These are phyloP conservation scores for Ilex aquifolium DNA, from an alignment of 257 asterid genomes.

Conservation along the genomic window DNA sequence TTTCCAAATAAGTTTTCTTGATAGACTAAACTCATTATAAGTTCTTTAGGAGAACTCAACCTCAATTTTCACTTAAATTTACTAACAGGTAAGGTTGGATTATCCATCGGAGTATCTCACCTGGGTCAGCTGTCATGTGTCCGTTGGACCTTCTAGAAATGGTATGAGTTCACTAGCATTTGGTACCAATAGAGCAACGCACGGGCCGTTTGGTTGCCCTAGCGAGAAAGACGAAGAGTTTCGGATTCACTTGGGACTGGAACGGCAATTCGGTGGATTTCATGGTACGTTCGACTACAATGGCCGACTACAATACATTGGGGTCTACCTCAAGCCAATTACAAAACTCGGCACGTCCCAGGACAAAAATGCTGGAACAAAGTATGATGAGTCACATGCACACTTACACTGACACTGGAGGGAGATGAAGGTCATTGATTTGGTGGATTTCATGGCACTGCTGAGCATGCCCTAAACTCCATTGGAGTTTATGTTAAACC, in stretches of 20 bases:
- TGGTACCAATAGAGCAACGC: neutral
- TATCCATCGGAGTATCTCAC: neutral
- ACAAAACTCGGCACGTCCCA: too few species aligned
- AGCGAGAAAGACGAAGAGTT: neutral
- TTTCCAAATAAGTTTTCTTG: too few species aligned
- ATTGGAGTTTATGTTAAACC: neutral
- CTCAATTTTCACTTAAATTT: too few species aligned
- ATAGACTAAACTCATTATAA: too few species aligned
- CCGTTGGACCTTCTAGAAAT: too few species aligned
- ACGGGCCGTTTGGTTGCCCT: neutral
- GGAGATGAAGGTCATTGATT: neutral
- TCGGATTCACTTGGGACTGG: neutral
- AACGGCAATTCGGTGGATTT: neutral
- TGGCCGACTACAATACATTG: too few species aligned
- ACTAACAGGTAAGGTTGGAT: neutral
- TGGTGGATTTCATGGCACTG: conserved; percentile 1
- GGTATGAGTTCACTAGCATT: neutral
- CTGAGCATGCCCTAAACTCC: neutral
- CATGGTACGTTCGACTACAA: too few species aligned
- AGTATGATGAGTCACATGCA: too few species aligned
- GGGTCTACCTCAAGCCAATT: neutral
- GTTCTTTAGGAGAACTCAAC: too few species aligned
- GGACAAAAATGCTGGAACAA: too few species aligned
- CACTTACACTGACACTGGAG: too few species aligned
- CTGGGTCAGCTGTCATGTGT: neutral